phyloP scores from a whole-genome alignment of 163 green algal genomes.

The Scenedesmus sp. region DNA sequence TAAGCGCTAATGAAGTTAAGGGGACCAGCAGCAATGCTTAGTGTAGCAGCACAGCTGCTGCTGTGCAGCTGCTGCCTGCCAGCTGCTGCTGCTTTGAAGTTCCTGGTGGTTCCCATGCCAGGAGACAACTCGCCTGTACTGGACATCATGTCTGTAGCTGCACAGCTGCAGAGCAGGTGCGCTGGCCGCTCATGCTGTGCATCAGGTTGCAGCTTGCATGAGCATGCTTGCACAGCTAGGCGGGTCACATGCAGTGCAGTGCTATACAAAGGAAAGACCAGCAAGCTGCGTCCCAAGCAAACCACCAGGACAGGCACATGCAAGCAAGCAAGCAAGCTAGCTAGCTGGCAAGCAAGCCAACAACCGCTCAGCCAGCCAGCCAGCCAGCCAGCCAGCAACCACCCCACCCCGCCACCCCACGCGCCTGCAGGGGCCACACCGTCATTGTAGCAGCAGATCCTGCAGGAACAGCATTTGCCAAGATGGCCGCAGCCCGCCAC shows the following conservation, averaged over 20 bases:
- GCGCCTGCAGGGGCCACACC: not conserved
- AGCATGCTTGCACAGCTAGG: too few species aligned
- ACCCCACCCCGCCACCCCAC: not conserved
- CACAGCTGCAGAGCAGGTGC: constrained; percentile 32
- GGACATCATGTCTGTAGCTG: constrained; percentile 22
- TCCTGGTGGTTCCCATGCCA: constrained; percentile 11
- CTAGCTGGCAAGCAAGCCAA: too few species aligned
- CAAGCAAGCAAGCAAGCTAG: too few species aligned
- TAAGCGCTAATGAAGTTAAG: too few species aligned
- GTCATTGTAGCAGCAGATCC: not conserved
- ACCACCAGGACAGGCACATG: too few species aligned
- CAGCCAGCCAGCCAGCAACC: not conserved
- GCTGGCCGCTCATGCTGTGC: too few species aligned
- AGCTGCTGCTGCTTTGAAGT: constrained; percentile 1
- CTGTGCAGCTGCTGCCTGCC: not conserved
- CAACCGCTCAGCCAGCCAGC: not conserved
- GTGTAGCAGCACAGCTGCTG: not conserved
- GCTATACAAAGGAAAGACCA: too few species aligned
- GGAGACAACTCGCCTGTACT: not conserved
- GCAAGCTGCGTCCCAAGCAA: too few species aligned
- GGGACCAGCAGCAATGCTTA: not conserved
- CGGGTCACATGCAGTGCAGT: too few species aligned
- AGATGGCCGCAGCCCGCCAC: constrained; percentile 34
- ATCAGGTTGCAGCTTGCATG: too few species aligned
- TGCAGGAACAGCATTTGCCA: not conserved